Evolutionary conservation across 139 green algal genomes (phyloP).

Genomic region (Desmodesmus armatus): DNA sequence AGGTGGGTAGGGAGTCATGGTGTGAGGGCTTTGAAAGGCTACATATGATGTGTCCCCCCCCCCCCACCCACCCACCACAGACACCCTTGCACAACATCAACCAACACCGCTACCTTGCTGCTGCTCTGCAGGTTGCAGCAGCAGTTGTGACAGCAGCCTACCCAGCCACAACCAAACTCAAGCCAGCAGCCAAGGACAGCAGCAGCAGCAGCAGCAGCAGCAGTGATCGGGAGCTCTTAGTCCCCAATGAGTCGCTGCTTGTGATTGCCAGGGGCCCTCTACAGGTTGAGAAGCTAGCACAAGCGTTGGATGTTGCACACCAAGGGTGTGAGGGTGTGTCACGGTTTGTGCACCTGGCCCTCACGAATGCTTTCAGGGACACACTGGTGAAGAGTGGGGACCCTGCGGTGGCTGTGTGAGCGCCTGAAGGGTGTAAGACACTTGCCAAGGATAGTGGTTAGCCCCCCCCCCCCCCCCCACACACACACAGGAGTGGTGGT

Average conservation of each 20-base stretch:
- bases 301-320: slow-evolving; percentile 30
- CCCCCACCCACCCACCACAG: not conserved
- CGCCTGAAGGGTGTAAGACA: not conserved
- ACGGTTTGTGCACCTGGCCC: slow-evolving; percentile 48
- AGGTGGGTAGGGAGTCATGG: not conserved
- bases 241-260: slow-evolving; percentile 19
- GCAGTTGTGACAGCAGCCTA: slow-evolving; percentile 50
- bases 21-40: not conserved
- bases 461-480: not conserved
- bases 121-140: slow-evolving; percentile 47
- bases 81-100: too few relatives aligned
- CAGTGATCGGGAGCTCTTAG: not conserved
- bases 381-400: slow-evolving; percentile 19
- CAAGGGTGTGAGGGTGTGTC: slow-evolving; percentile 50
- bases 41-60: not conserved
- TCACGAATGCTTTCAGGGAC: slow-evolving; percentile 52
- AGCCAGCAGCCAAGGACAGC: not conserved
- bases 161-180: slow-evolving; percentile 38
- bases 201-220: slow-evolving; percentile 34
- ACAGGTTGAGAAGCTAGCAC: slow-evolving; percentile 18
- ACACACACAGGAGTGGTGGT: not conserved
- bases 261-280: slow-evolving; percentile 39
- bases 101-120: too few relatives aligned
- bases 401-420: slow-evolving; percentile 15
- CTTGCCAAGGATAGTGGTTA: not conserved